A percentile compares a stretch with the other conserved stretches of the same genome.
These are phyloP conservation scores for Begonia loranthoides DNA, from an alignment of 306 rosid species.

Conservation along the genomic window DNA sequence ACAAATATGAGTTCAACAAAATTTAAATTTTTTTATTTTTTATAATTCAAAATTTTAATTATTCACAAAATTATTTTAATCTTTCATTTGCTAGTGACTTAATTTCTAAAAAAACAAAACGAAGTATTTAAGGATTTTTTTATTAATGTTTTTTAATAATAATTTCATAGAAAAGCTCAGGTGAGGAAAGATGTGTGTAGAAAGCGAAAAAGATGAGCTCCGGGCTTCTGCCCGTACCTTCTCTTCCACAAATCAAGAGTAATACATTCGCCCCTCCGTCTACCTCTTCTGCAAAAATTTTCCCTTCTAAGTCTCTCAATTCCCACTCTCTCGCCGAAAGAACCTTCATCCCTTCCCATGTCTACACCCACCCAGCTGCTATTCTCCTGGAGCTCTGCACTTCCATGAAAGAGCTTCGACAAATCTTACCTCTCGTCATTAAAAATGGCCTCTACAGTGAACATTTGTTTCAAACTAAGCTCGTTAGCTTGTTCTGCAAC, in stretches of 20 bases:
- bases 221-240: constrained; percentile 14
- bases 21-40: no score
- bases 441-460: constrained; percentile 60
- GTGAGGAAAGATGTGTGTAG: background rate
- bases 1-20: no score
- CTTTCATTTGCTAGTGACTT: no score
- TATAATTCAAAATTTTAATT: no score
- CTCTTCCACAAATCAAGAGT: constrained; percentile 12
- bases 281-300: constrained; percentile 1
- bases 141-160: no score
- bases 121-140: no score
- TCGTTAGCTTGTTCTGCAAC: constrained; percentile 63
- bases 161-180: no score
- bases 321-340: constrained; percentile 36
- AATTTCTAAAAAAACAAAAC: no score
- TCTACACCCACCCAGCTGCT: constrained; percentile 73
- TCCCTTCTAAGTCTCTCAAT: constrained; percentile 3
- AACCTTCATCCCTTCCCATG: constrained; percentile 61
- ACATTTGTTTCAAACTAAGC: constrained; percentile 77
- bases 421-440: constrained; percentile 52
- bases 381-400: constrained; percentile 68
- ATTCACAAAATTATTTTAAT: no score
- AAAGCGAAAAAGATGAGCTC: constrained; percentile 28
- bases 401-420: constrained; percentile 57
- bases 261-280: constrained; percentile 1